phyloP scores from a whole-genome alignment of 345 rosid species.

The Pistacia integerrima region DNA sequence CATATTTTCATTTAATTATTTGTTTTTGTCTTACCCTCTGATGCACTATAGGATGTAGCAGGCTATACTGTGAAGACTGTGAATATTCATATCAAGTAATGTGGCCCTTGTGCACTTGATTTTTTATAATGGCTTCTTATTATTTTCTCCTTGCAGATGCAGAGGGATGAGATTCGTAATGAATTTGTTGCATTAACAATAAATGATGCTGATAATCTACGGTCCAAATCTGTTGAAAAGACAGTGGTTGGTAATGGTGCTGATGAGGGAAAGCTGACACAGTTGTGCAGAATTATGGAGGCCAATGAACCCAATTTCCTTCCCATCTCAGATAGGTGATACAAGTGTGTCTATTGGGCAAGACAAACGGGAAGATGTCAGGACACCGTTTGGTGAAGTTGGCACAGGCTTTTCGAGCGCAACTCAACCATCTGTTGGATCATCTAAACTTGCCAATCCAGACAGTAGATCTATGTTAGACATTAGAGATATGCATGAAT shows the following conservation, averaged over 20 bases:
- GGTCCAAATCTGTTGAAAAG: constrained; percentile 39
- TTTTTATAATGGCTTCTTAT: constrained; percentile 6
- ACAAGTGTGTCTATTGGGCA: constrained; percentile 33
- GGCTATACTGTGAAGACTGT: too few species aligned
- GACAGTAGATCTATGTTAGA: constrained; percentile 50
- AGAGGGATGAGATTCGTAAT: constrained; percentile 43
- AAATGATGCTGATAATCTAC: constrained; percentile 35
- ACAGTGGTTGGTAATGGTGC: constrained; percentile 28
- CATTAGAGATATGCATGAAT: constrained; percentile 48
- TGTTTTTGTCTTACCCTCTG: background rate
- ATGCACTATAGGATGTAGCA: background rate
- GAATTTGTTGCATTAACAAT: constrained; percentile 40
- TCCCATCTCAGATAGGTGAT: constrained; percentile 41
- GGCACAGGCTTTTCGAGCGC: constrained; percentile 33
- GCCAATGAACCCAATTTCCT: constrained; percentile 47
- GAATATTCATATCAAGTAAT: background rate
- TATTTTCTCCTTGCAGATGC: constrained; percentile 36
- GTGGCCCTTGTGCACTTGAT: constrained; percentile 6
- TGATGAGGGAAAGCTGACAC: constrained; percentile 49
- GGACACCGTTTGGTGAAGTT: constrained; percentile 37
- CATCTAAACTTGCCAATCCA: constrained; percentile 33
- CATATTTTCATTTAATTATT: background rate
- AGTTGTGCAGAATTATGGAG: constrained; percentile 49
- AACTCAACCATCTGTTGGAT: constrained; percentile 25
- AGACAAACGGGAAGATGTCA: constrained; percentile 48